These are phyloP conservation scores for Cladophialophora carrionii DNA, from an alignment of 2,329 filamentous ascomycete species.

Conservation along the genomic window DNA sequence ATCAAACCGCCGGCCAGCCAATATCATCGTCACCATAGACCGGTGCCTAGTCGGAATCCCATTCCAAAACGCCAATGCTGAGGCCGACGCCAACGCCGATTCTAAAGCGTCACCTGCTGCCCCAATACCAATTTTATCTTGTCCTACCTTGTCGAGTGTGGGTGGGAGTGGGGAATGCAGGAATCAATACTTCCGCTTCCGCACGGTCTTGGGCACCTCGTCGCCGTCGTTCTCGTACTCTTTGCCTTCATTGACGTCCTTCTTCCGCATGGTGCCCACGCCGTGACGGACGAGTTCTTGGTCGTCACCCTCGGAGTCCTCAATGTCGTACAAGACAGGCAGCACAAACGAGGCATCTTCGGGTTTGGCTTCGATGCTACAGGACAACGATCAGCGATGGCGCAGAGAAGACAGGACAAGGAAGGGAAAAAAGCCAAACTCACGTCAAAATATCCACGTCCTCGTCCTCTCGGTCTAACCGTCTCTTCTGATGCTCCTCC, in stretches of 20 bases:
- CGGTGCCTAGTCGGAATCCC: background rate
- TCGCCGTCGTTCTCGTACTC: constrained; percentile 66
- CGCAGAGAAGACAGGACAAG: background rate
- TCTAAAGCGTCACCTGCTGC: background rate
- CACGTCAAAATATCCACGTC: constrained; percentile 81
- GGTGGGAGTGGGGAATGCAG: background rate
- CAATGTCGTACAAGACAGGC: constrained; percentile 90
- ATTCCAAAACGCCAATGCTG: background rate
- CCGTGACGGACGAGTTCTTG: constrained; percentile 68
- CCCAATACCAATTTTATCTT: background rate
- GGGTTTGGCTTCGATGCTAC: constrained; percentile 9
- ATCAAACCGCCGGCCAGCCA: background rate
- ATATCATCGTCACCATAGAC: background rate
- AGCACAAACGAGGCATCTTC: constrained; percentile 73
- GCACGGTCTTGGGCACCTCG: constrained; percentile 26
- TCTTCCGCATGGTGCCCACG: constrained; percentile 80
- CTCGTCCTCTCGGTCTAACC: constrained; percentile 90
- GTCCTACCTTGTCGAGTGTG: background rate
- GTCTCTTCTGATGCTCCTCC: constrained; percentile 80
- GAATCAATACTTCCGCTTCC: constrained; percentile 28
- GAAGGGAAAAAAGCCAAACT: background rate
- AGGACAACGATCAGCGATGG: background rate
- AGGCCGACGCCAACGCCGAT: background rate
- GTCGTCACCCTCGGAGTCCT: constrained; percentile 93
- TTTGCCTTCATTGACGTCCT: constrained; percentile 75